Percentiles rank a stretch among this genome's conserved stretches.
Conservation (phyloP, 1,139 yeast genomes). For the Pichia sp. region DNA sequence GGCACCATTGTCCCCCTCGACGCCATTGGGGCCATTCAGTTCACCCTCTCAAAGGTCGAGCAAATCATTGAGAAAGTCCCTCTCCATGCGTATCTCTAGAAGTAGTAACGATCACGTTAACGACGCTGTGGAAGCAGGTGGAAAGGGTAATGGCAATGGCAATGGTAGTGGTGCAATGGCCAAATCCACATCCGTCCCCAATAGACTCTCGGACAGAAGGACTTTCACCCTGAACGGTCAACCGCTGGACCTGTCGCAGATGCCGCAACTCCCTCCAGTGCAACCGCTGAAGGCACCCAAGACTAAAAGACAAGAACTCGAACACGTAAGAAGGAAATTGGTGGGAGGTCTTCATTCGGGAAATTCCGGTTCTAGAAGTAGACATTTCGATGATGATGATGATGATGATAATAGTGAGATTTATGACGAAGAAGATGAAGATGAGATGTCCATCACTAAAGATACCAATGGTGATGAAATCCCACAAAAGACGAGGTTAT, state of each 20-base stretch:
- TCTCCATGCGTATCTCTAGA: no score
- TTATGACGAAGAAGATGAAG: conserved; percentile 1
- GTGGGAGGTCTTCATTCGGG: conserved; percentile 2
- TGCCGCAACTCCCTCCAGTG: conserved; percentile 10
- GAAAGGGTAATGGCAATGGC: no score
- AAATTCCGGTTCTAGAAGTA: not conserved
- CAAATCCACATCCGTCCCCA: conserved; percentile 14
- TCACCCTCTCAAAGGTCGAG: no score
- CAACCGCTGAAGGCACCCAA: conserved; percentile 1
- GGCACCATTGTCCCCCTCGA: no score
- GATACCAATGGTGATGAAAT: no score
- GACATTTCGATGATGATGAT: conserved; percentile 7
- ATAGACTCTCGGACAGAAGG: conserved; percentile 1
- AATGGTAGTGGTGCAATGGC: no score
- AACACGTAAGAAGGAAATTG: conserved; percentile 11
- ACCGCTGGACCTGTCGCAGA: conserved; percentile 7
- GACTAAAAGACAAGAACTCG: conserved; percentile 9
- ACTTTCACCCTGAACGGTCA: conserved; percentile 4
- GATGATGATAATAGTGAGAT: conserved; percentile 7
- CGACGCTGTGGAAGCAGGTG: no score
- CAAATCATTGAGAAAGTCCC: no score
- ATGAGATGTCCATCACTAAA: no score
- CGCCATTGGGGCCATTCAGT: no score
- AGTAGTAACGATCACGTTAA: no score
- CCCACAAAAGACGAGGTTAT: no score